phyloP scores from a whole-genome alignment of 495 filamentous ascomycete genomes.

The Aspergillus egyptiacus region DNA sequence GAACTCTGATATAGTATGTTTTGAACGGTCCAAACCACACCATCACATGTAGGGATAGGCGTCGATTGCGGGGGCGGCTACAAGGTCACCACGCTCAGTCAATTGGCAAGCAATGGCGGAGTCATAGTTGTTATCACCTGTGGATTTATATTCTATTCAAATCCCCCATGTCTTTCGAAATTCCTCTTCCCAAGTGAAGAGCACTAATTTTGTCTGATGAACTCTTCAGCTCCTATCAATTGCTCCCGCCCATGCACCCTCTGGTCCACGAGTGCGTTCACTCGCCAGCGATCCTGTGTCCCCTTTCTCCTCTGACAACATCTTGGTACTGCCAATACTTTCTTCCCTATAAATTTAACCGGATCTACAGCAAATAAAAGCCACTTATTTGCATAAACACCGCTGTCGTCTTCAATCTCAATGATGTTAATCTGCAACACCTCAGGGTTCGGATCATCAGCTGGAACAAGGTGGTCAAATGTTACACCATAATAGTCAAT shows the following conservation, averaged over 20 bases:
- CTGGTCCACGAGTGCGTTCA: slow-evolving; percentile 17
- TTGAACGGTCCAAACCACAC: no score
- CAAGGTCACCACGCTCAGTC: no score
- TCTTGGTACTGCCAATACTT: slow-evolving; percentile 32
- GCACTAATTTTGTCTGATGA: not conserved
- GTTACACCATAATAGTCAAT: slow-evolving; percentile 39
- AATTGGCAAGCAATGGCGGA: no score
- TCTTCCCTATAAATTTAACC: slow-evolving; percentile 31
- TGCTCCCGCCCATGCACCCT: not conserved
- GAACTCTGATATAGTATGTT: no score
- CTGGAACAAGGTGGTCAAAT: slow-evolving; percentile 34
- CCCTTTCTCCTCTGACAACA: slow-evolving; percentile 37
- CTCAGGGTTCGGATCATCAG: slow-evolving; percentile 24
- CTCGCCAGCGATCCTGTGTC: slow-evolving; percentile 23
- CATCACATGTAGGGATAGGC: no score
- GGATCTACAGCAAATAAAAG: slow-evolving; percentile 26
- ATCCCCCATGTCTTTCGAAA: no score
- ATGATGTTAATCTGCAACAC: slow-evolving; percentile 31
- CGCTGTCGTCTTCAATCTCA: slow-evolving; percentile 27
- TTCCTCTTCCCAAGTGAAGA: no score
- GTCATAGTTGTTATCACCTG: no score
- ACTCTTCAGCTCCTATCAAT: not conserved
- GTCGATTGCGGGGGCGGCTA: no score
- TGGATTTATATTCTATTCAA: no score
- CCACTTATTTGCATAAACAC: slow-evolving; percentile 24